Base-by-base conservation (phyloP, 2,329 filamentous ascomycete genomes). In the Colletotrichum orchidophilum region DNA sequence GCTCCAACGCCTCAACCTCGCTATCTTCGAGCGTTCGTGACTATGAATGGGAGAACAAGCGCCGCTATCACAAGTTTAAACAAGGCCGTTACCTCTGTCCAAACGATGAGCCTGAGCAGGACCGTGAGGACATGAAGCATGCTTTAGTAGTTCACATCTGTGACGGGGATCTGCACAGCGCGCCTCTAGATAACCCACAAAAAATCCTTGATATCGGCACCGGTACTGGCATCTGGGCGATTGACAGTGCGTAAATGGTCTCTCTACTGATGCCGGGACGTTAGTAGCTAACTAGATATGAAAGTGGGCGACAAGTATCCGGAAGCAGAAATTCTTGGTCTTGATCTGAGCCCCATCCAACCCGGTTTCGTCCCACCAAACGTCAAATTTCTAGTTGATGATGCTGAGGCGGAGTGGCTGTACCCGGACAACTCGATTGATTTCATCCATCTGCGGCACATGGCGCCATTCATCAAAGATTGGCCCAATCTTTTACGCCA, bases 21-120 rank as follows among this genome's bases (percentile, higher is more conserved):
- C 73, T 81, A 29, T 73, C 76, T 11, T 79, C 78, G 4, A 82
- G 79, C 65, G 76, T 83, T 39, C 81, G 78, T 73, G 77, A 83
- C 70, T 83, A 82, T 70, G 76, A 78, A 5, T 84, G 82, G 66
- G 81, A 84, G 73, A 84, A 84, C 49, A 81, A 80, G 8, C 77
- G 83, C 39, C 78, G 83, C 53, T 84, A 83, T 39, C 82, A 84
- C 73, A 81, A 78, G 65, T 84, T 80, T 63, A 77, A 80, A 42
- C 77, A 83, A 63, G 82, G 83, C 7, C 74, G 78, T 1, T 82
- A 81, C 35, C 75, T 78, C 33, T 79, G 81, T 61, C 81, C 81
- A 26, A 84, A 85, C 69, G 39, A 9, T 18, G 1, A 69, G 31
- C 27, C 12, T 6, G 66, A 69, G 2, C 52, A 52, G 24, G 60